phyloP scores from a whole-genome alignment of 257 asterid genomes.

The Rubia yunnanensis region DNA sequence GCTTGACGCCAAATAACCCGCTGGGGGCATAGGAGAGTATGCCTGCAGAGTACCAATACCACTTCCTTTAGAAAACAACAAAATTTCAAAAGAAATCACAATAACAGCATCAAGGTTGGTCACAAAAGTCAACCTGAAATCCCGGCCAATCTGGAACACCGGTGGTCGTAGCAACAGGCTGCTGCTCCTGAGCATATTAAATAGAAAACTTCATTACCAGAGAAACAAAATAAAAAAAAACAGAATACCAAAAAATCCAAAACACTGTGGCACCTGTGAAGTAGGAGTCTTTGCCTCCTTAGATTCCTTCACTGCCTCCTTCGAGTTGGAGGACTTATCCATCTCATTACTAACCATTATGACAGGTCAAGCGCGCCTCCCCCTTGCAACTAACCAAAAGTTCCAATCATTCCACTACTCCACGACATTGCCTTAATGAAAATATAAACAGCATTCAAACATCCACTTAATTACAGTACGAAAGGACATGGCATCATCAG shows the following conservation, averaged over 20 bases:
- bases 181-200: slow-evolving; percentile 47
- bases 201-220: not conserved
- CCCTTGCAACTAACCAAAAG: slow-evolving; percentile 15
- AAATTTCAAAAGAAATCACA: not conserved
- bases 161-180: slow-evolving; percentile 46
- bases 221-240: not conserved
- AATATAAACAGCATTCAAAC: slow-evolving; percentile 1
- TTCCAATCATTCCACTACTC: slow-evolving; percentile 3
- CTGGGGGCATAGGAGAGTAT: slow-evolving; percentile 84
- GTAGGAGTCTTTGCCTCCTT: slow-evolving; percentile 65
- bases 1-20: slow-evolving; percentile 70
- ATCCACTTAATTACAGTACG: not conserved
- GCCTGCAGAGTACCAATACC: slow-evolving; percentile 44
- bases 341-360: slow-evolving; percentile 72
- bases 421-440: not conserved
- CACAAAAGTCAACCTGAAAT: slow-evolving; percentile 60
- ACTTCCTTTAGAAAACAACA: not conserved
- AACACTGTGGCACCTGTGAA: slow-evolving; percentile 39
- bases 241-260: not conserved
- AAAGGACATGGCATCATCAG: not conserved
- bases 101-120: not conserved
- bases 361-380: slow-evolving; percentile 23
- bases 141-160: slow-evolving; percentile 86
- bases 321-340: slow-evolving; percentile 63
- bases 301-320: slow-evolving; percentile 71